These are phyloP conservation scores for Trichopus zeylanicus DNA, from an alignment of 116 monocot genomes.

Conservation along the genomic window DNA sequence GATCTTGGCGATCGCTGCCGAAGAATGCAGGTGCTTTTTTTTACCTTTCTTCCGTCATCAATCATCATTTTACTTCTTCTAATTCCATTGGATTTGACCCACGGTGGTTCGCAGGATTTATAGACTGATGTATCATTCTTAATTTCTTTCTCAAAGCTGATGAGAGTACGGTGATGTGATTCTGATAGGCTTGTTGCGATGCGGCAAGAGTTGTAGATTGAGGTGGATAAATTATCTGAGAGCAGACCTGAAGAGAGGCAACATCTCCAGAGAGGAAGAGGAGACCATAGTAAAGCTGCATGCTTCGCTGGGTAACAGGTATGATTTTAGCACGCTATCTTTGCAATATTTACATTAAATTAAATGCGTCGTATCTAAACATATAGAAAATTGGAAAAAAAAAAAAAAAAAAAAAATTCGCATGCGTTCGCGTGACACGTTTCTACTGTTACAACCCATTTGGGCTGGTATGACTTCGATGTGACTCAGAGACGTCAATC, in stretches of 20 bases:
- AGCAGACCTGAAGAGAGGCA: slow-evolving; percentile 49
- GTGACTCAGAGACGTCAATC: no score
- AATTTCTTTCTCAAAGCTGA: no score
- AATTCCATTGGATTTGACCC: background rate
- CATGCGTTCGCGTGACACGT: no score
- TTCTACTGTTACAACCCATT: no score
- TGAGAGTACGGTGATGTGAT: no score
- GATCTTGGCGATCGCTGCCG: slow-evolving; percentile 16
- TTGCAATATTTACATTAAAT: background rate
- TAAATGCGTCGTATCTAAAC: background rate
- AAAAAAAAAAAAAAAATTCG: no score
- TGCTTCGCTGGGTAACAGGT: slow-evolving; percentile 44
- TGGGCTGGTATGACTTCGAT: no score
- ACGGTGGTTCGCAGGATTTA: background rate
- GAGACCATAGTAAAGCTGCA: slow-evolving; percentile 44
- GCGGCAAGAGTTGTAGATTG: slow-evolving; percentile 61
- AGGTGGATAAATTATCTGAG: slow-evolving; percentile 63
- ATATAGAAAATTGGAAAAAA: no score
- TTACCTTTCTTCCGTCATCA: background rate
- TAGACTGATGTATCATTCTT: background rate
- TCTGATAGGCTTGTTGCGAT: slow-evolving; percentile 39
- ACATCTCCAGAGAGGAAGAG: slow-evolving; percentile 46
- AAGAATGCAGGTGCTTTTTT: slow-evolving; percentile 14
- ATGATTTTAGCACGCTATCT: background rate
- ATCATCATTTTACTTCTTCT: no score